Conservation (phyloP, 495 filamentous ascomycete species). For the Xylaria venustula region DNA sequence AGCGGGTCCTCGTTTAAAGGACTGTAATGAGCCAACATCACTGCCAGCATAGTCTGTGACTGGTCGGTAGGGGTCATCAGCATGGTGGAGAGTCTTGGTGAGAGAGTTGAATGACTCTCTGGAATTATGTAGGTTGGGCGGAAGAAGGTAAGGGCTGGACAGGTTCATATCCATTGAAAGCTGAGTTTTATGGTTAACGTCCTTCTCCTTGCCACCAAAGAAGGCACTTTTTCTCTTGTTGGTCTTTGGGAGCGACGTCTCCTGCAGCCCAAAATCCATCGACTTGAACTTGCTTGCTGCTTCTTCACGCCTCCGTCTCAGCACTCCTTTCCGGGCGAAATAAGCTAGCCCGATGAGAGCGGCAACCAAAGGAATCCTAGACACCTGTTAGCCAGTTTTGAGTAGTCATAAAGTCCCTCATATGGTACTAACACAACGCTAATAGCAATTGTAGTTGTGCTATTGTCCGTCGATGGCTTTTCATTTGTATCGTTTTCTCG, state of each 20-base stretch:
- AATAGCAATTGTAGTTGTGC: conserved; percentile 70
- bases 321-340: conserved; percentile 73
- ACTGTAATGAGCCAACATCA: conserved; percentile 61
- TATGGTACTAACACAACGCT: conserved; percentile 71
- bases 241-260: conserved; percentile 29
- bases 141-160: conserved; percentile 85
- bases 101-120: conserved; percentile 82
- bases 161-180: conserved; percentile 83
- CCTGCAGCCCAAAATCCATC: conserved; percentile 86
- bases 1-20: conserved; percentile 41
- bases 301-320: conserved; percentile 76
- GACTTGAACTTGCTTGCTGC: conserved; percentile 84
- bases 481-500: conserved; percentile 44
- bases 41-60: conserved; percentile 57
- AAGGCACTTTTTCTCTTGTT: conserved; percentile 44
- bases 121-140: conserved; percentile 73
- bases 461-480: conserved; percentile 43
- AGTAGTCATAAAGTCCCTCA: background rate
- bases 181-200: conserved; percentile 56
- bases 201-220: conserved; percentile 51
- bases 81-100: conserved; percentile 64
- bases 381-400: conserved; percentile 28
- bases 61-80: conserved; percentile 83
- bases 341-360: conserved; percentile 68
- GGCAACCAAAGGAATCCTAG: conserved; percentile 71